A percentile compares a stretch with the other conserved stretches of the same genome.
Evolutionary conservation across 2,329 filamentous ascomycete species (phyloP).

Genomic region (Colletotrichum sp.): DNA sequence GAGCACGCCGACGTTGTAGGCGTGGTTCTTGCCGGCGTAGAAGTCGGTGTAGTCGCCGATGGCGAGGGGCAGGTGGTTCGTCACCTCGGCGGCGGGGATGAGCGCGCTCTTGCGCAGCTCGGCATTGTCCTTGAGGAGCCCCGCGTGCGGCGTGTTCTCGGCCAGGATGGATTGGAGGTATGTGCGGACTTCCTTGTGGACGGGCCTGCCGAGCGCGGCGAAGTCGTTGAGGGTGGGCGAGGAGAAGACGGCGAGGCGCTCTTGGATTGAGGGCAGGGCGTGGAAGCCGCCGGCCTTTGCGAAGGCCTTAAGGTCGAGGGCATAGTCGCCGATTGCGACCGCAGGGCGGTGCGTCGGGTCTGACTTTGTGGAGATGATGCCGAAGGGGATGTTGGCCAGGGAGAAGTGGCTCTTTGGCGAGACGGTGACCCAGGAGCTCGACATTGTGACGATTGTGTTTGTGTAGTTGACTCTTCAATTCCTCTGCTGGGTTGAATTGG

Average conservation of each 20-base stretch:
- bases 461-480: not conserved
- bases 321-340: slow-evolving; percentile 75
- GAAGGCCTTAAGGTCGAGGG: slow-evolving; percentile 72
- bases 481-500: not conserved
- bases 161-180: slow-evolving; percentile 67
- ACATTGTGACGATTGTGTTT: not conserved
- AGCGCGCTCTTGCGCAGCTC: slow-evolving; percentile 32
- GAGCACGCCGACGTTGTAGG: slow-evolving; percentile 70
- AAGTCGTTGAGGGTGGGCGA: slow-evolving; percentile 72
- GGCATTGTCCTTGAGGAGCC: slow-evolving; percentile 40
- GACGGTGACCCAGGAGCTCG: slow-evolving; percentile 31
- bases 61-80: slow-evolving; percentile 73
- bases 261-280: slow-evolving; percentile 25
- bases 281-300: slow-evolving; percentile 48
- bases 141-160: slow-evolving; percentile 51
- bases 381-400: slow-evolving; percentile 82
- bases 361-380: slow-evolving; percentile 72
- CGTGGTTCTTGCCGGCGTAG: slow-evolving; percentile 81
- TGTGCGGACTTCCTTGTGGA: slow-evolving; percentile 73
- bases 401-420: slow-evolving; percentile 63
- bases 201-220: slow-evolving; percentile 71
- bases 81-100: slow-evolving; percentile 48
- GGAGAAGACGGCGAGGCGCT: slow-evolving; percentile 26
- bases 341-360: slow-evolving; percentile 66
- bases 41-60: slow-evolving; percentile 89